phyloP scores from a whole-genome alignment of 2,329 filamentous ascomycete genomes.

The Clonostachys rhizophaga region DNA sequence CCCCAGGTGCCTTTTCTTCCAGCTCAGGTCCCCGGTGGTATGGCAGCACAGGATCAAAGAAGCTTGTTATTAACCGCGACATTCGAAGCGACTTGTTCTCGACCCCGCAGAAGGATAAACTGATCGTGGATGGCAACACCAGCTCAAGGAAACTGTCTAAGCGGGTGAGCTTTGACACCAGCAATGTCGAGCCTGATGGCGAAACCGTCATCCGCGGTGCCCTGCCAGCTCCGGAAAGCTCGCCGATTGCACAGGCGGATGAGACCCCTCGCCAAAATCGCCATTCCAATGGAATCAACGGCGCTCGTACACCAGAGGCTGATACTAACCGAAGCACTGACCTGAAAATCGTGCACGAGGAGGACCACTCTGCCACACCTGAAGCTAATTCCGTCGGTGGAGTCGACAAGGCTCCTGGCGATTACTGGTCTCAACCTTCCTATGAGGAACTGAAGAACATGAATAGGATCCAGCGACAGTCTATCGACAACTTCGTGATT shows the following conservation, averaged over 20 bases:
- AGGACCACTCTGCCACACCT: slow-evolving; percentile 35
- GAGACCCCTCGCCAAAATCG: slow-evolving; percentile 48
- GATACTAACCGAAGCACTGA: background rate
- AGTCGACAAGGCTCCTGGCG: slow-evolving; percentile 54
- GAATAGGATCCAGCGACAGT: slow-evolving; percentile 73
- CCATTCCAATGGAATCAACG: slow-evolving; percentile 29
- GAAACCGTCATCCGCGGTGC: slow-evolving; percentile 23
- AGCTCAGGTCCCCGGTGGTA: slow-evolving; percentile 60
- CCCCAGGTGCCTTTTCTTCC: slow-evolving; percentile 78
- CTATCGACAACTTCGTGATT: slow-evolving; percentile 71
- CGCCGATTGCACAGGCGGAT: slow-evolving; percentile 18
- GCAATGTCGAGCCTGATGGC: slow-evolving; percentile 33
- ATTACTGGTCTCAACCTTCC: slow-evolving; percentile 83
- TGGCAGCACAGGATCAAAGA: slow-evolving; percentile 72
- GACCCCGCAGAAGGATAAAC: slow-evolving; percentile 51
- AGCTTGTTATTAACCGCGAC: slow-evolving; percentile 85
- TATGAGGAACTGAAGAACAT: slow-evolving; percentile 72
- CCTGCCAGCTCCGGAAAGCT: slow-evolving; percentile 25
- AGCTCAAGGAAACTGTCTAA: slow-evolving; percentile 63
- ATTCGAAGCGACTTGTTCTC: slow-evolving; percentile 70
- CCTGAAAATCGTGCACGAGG: slow-evolving; percentile 67
- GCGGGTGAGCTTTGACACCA: slow-evolving; percentile 86
- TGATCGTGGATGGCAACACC: slow-evolving; percentile 27
- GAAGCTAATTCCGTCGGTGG: slow-evolving; percentile 12
- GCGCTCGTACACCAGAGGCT: slow-evolving; percentile 42